Evolutionary conservation across 176 grass and related monocot genomes (phyloP).

Genomic region (Oryza longistaminata): DNA sequence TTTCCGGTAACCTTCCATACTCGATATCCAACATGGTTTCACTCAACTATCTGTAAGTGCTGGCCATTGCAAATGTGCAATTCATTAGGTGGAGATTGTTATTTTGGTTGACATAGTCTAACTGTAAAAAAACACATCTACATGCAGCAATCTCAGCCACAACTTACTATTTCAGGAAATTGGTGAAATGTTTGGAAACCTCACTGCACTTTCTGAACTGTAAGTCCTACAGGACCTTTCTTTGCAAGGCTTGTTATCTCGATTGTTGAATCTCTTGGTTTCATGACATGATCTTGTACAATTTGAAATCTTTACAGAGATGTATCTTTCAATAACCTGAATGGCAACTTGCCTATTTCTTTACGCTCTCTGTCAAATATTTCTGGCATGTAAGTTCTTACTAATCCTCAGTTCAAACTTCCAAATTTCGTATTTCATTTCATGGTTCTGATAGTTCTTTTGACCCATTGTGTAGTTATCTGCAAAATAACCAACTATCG

Average conservation of each 20-base stretch:
- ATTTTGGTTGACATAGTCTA: conserved; percentile 14
- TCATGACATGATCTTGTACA: conserved; percentile 37
- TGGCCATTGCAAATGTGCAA: conserved; percentile 8
- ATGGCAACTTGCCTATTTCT: conserved; percentile 71
- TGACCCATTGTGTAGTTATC: conserved; percentile 47
- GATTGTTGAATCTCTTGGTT: background rate
- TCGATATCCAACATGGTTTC: conserved; percentile 73
- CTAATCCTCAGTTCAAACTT: background rate
- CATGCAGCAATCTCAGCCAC: conserved; percentile 87
- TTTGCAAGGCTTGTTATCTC: conserved; percentile 2
- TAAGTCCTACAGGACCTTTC: conserved; percentile 42
- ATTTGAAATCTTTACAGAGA: conserved; percentile 54
- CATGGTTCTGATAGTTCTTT: conserved; percentile 27
- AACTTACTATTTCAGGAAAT: conserved; percentile 77
- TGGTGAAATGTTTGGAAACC: conserved; percentile 74
- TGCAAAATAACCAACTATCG: conserved; percentile 79
- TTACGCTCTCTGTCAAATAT: conserved; percentile 72
- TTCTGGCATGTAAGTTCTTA: conserved; percentile 75
- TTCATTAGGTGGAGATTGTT: conserved; percentile 9
- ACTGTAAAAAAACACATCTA: conserved; percentile 29
- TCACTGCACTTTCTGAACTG: conserved; percentile 74
- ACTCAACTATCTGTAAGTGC: conserved; percentile 82
- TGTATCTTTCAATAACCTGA: conserved; percentile 84
- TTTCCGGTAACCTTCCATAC: conserved; percentile 75
- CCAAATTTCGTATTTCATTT: conserved; percentile 25